Conservation (phyloP, 2,329 filamentous ascomycete genomes). For the Monilinia fructicola region DNA sequence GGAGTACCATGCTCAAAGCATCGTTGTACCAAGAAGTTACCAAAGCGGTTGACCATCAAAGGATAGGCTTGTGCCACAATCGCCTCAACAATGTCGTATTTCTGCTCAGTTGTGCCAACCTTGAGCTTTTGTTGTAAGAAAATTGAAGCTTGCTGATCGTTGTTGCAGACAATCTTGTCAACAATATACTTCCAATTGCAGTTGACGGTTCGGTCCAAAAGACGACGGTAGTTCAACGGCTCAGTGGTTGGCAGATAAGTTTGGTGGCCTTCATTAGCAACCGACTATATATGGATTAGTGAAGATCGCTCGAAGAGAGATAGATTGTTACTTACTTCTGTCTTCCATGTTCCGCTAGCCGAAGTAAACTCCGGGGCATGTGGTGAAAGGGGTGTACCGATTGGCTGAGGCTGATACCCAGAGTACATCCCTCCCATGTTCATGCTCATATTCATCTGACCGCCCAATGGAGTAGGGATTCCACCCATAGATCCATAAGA, state of each 20-base stretch:
- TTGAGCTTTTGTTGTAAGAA: slow-evolving; percentile 99
- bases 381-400: slow-evolving; percentile 67
- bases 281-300: slow-evolving; percentile 44
- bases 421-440: slow-evolving; percentile 34
- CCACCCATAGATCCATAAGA: slow-evolving; percentile 37
- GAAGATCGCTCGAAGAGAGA: slow-evolving; percentile 23
- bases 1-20: slow-evolving; percentile 98
- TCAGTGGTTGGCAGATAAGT: slow-evolving; percentile 86
- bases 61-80: slow-evolving; percentile 94
- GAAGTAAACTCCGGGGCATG: slow-evolving; percentile 74
- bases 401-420: slow-evolving; percentile 52
- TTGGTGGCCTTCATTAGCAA: slow-evolving; percentile 55
- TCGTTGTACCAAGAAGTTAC: slow-evolving; percentile 96
- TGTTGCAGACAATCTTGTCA: slow-evolving; percentile 98
- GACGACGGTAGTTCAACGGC: slow-evolving; percentile 91
- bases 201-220: slow-evolving; percentile 92
- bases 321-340: slow-evolving; percentile 38
- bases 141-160: slow-evolving; percentile 98
- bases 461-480: slow-evolving; percentile 29
- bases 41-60: slow-evolving; percentile 97
- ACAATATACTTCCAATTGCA: slow-evolving; percentile 99
- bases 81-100: slow-evolving; percentile 93
- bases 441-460: slow-evolving; percentile 30
- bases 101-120: slow-evolving; percentile 90
- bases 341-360: slow-evolving; percentile 42